Conservation (phyloP, 2,329 filamentous ascomycete species). For the Chrysoporthe austroafricana region DNA sequence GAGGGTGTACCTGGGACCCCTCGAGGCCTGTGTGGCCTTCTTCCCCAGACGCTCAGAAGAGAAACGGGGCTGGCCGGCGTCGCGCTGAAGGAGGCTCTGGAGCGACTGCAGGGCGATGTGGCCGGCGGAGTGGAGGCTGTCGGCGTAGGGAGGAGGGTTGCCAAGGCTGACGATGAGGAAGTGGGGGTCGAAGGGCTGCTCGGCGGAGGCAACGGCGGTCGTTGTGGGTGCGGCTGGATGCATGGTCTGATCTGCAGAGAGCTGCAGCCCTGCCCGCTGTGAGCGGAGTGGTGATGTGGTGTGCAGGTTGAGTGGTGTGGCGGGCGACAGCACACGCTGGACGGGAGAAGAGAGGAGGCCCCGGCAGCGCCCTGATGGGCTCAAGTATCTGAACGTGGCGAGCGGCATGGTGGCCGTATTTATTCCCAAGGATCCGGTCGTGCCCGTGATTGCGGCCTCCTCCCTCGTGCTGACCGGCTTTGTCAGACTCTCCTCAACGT, state of each 20-base stretch:
- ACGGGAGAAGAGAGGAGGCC: neutral
- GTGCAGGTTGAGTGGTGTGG: neutral
- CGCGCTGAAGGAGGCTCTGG: slow-evolving; percentile 49
- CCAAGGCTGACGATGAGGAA: slow-evolving; percentile 87
- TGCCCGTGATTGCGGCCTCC: neutral
- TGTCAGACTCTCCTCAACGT: neutral
- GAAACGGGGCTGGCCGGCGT: slow-evolving; percentile 51
- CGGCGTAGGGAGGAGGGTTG: slow-evolving; percentile 75
- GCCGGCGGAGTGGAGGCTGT: slow-evolving; percentile 85
- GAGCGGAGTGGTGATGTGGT: neutral
- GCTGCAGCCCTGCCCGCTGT: neutral
- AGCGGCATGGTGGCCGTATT: neutral
- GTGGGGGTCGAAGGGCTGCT: slow-evolving; percentile 42
- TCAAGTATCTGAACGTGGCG: slow-evolving; percentile 10
- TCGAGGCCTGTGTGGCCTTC: slow-evolving; percentile 53
- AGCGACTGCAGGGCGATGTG: slow-evolving; percentile 74
- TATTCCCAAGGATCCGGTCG: neutral
- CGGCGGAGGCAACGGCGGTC: neutral
- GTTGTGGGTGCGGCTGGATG: neutral
- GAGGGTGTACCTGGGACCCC: slow-evolving; percentile 62
- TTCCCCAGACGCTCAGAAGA: slow-evolving; percentile 50
- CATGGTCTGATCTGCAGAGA: slow-evolving; percentile 4
- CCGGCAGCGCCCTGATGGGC: slow-evolving; percentile 11
- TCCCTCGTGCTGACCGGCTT: neutral
- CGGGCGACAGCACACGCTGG: neutral